These are phyloP conservation scores for Lantana camara DNA, from an alignment of 257 asterid species.

Conservation along the genomic window DNA sequence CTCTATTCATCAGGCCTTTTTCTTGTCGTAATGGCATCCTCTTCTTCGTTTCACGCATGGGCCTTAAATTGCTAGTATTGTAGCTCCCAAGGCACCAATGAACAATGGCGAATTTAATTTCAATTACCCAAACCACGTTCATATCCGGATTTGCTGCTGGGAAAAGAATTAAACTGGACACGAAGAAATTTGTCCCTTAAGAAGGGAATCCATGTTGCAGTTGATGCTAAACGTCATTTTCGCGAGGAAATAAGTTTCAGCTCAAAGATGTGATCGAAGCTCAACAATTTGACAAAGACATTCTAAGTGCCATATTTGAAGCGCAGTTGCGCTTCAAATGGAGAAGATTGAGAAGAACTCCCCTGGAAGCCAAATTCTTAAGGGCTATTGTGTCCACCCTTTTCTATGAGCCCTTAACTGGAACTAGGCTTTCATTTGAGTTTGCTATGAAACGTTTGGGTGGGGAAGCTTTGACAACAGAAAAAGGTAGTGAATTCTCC, in stretches of 20 bases:
- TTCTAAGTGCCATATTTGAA: constrained; percentile 76
- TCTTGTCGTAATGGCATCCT: constrained; percentile 45
- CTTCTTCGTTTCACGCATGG: constrained; percentile 41
- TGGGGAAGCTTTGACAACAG: constrained; percentile 91
- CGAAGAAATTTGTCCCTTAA: constrained; percentile 10
- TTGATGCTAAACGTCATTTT: constrained; percentile 38
- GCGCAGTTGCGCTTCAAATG: constrained; percentile 92
- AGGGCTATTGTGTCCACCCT: constrained; percentile 92
- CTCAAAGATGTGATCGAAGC: constrained; percentile 84
- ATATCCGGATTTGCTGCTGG: too few species aligned
- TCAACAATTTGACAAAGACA: constrained; percentile 83
- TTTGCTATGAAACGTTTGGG: constrained; percentile 92
- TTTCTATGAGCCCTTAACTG: constrained; percentile 91
- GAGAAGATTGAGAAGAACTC: constrained; percentile 85
- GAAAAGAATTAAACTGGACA: neutral
- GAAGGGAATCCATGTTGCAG: constrained; percentile 30
- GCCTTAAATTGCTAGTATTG: constrained; percentile 21
- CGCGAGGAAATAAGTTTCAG: constrained; percentile 58
- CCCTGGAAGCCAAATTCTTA: constrained; percentile 64
- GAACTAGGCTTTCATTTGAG: constrained; percentile 97
- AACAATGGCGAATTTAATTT: constrained; percentile 19
- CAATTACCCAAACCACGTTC: too few species aligned
- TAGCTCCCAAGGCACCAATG: constrained; percentile 32
- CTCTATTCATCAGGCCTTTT: constrained; percentile 25
- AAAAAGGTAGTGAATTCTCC: constrained; percentile 93